Evolutionary conservation across 2,329 filamentous ascomycete genomes (phyloP).

Genomic region (Zymoseptoria pseudotritici): DNA sequence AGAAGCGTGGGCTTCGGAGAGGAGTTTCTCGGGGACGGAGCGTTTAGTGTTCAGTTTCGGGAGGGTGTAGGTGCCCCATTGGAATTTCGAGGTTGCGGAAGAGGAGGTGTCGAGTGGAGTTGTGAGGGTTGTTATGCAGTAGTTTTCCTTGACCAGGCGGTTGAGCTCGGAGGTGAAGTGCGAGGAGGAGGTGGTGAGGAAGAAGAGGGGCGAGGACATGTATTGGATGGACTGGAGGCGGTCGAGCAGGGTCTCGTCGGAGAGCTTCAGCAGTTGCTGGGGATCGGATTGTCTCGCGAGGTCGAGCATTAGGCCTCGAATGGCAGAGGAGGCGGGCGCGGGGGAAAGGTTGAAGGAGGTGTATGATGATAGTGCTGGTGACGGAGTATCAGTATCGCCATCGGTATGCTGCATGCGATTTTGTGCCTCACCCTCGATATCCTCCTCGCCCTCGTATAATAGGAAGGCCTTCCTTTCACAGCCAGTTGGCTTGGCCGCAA

Average conservation of each 20-base stretch:
- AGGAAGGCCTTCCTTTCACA: slow-evolving; percentile 17
- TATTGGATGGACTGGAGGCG: slow-evolving; percentile 2
- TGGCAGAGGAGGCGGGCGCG: slow-evolving; percentile 17
- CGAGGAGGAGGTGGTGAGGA: slow-evolving; percentile 5
- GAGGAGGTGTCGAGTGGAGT: slow-evolving; percentile 9
- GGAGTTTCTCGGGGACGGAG: slow-evolving; percentile 14
- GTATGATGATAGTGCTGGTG: slow-evolving; percentile 9
- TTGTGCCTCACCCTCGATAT: slow-evolving; percentile 3
- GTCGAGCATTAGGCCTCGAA: slow-evolving; percentile 24
- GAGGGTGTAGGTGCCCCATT: slow-evolving; percentile 28
- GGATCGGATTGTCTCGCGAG: slow-evolving; percentile 23
- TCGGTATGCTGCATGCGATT: not conserved
- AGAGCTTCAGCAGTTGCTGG: not conserved
- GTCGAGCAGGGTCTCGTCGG: slow-evolving; percentile 10
- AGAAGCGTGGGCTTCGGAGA: slow-evolving; percentile 9
- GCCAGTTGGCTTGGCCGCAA: slow-evolving; percentile 24
- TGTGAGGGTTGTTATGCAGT: slow-evolving; percentile 19
- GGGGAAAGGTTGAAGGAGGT: slow-evolving; percentile 22
- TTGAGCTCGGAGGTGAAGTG: slow-evolving; percentile 12
- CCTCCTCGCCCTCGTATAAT: slow-evolving; percentile 20
- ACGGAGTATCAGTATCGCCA: slow-evolving; percentile 1
- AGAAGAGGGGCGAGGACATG: slow-evolving; percentile 9
- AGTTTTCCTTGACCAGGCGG: slow-evolving; percentile 7
- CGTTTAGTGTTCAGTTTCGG: slow-evolving; percentile 20
- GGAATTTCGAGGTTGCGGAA: slow-evolving; percentile 12